Conservation (phyloP, 208 protist species). For the Borovskyia barvae region DNA sequence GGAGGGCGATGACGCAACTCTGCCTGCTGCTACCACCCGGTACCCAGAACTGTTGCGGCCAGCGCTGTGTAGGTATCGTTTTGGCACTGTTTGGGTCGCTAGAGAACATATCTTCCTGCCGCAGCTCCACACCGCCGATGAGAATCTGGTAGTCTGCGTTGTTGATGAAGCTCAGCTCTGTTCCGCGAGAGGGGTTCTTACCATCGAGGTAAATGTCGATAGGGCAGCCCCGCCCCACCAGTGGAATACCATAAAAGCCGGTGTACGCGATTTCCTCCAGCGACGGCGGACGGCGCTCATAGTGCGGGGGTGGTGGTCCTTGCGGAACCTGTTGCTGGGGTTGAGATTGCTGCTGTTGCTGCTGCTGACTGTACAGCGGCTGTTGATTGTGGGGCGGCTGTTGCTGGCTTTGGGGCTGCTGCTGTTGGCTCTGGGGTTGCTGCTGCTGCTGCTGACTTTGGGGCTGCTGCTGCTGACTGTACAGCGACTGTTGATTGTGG, state of each 20-base stretch:
- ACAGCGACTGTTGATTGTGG: neutral
- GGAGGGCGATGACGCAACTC: slow-evolving; percentile 73
- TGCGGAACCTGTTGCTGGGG: slow-evolving; percentile 30
- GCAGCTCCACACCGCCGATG: slow-evolving; percentile 81
- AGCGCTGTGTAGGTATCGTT: slow-evolving; percentile 80
- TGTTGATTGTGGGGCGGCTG: slow-evolving; percentile 24
- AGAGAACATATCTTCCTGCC: slow-evolving; percentile 85
- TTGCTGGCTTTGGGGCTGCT: slow-evolving; percentile 1
- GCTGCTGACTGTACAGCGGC: slow-evolving; percentile 6
- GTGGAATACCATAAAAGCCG: slow-evolving; percentile 54
- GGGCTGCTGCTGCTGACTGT: slow-evolving; percentile 12
- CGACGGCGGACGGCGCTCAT: slow-evolving; percentile 69
- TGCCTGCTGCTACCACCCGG: slow-evolving; percentile 45
- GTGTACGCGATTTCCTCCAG: slow-evolving; percentile 73
- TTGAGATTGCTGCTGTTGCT: slow-evolving; percentile 28
- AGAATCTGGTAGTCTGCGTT: slow-evolving; percentile 61
- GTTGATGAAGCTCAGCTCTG: slow-evolving; percentile 83
- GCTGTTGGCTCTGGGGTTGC: slow-evolving; percentile 9
- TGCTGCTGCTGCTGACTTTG: slow-evolving; percentile 16
- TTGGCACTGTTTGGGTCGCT: slow-evolving; percentile 56
- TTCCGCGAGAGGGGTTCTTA: slow-evolving; percentile 77
- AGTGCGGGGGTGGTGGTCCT: slow-evolving; percentile 54
- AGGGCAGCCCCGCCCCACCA: slow-evolving; percentile 72
- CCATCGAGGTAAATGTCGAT: slow-evolving; percentile 87
- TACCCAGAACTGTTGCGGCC: slow-evolving; percentile 78